Percentiles rank a stretch among this genome's conserved stretches.
phyloP scores from a whole-genome alignment of 169 alveolate species.

The Theileria orientalis region DNA sequence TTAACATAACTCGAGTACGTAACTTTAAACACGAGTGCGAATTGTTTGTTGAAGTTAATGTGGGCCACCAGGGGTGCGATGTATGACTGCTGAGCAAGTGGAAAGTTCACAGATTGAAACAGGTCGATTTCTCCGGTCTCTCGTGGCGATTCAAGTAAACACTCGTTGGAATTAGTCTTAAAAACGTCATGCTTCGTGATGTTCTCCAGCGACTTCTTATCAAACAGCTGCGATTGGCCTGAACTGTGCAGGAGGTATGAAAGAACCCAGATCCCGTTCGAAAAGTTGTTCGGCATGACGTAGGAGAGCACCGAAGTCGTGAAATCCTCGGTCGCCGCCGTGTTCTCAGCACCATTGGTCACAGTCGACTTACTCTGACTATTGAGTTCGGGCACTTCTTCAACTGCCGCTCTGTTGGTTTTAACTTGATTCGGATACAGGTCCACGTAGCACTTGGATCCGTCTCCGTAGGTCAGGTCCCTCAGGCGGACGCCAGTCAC shows the following conservation, averaged over 20 bases:
- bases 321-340: not conserved
- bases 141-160: not conserved
- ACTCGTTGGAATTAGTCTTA: not conserved
- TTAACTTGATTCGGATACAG: slow-evolving; percentile 34
- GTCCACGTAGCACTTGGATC: slow-evolving; percentile 36
- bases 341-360: not conserved
- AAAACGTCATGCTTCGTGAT: not conserved
- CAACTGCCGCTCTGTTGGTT: not conserved
- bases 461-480: not conserved
- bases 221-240: slow-evolving; percentile 31
- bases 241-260: slow-evolving; percentile 40
- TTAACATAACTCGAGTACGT: slow-evolving; percentile 20
- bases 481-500: not conserved
- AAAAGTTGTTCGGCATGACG: slow-evolving; percentile 35
- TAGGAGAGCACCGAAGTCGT: not conserved
- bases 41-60: slow-evolving; percentile 51
- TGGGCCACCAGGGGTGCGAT: slow-evolving; percentile 28
- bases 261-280: slow-evolving; percentile 55
- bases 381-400: not conserved
- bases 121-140: not conserved
- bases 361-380: not conserved
- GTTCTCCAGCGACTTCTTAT: slow-evolving; percentile 7
- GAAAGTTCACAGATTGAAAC: slow-evolving; percentile 3
- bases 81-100: slow-evolving; percentile 63
- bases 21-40: slow-evolving; percentile 18